Evolutionary conservation across 2,329 filamentous ascomycete genomes (phyloP), one percentile per base, ranked within the genome.

Genomic region (Fusarium sp.): DNA sequence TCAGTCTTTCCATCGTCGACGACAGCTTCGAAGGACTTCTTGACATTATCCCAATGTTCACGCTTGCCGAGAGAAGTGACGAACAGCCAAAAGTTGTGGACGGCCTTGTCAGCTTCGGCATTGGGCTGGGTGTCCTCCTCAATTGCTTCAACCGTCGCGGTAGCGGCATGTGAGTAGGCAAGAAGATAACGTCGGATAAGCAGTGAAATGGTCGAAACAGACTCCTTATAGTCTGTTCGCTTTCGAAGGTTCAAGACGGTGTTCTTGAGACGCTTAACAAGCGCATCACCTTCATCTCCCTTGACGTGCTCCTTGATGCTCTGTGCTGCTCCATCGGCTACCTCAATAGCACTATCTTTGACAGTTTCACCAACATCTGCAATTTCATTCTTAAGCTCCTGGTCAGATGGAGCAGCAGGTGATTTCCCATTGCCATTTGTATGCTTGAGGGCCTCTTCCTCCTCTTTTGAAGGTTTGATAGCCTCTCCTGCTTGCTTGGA

Each of bases 201-300:
- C 10, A 90, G 81, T 0, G 92, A 88, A 32, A 98, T 80, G 0
- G 90, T 94, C 1, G 92, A 94, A 0, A 97, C 94, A 0, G 94
- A 97, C 49, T 94, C 90, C 0, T 91, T 90, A 78, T 98, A 98
- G 78, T 97, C 94, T 10, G 86, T 88, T 54, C 92, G 89, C 75
- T 93, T 87, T 10, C 92, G 87, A 16, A 98, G 85, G 41, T 92
- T 92, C 16, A 88, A 72, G 6, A 98, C 89, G 0, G 91, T 90
- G 74, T 91, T 85, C 79, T 94, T 95, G 52, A 98, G 82, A 8
- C 94, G 90, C 71, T 90, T 86, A 8, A 95, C 75, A 59, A 98
- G 81, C 0, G 92, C 90, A 43, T 93, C 86, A 60, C 89, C 90
- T 75, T 97, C 91, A 6, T 92, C 88, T 4, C 91, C 91, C 0